phyloP scores from a whole-genome alignment of 164 flowering plant species.

The Warburgia ugandensis region DNA sequence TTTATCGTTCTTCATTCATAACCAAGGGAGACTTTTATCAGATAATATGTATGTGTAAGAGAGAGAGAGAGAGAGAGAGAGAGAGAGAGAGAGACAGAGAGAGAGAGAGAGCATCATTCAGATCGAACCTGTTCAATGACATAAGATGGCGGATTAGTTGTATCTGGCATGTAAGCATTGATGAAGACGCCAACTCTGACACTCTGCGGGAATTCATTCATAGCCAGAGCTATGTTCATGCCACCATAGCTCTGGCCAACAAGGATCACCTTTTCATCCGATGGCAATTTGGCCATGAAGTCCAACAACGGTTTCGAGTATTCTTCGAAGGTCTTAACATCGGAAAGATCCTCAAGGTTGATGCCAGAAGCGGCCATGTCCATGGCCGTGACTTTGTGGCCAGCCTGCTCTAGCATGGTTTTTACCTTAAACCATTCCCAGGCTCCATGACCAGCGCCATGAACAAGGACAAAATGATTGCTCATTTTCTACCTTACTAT shows the following conservation, averaged over 20 bases:
- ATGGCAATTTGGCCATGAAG: slow-evolving; percentile 20
- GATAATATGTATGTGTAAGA: no score
- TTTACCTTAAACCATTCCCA: slow-evolving; percentile 58
- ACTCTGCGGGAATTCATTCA: slow-evolving; percentile 32
- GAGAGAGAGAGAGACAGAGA: no score
- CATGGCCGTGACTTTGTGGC: slow-evolving; percentile 35
- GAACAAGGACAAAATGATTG: slow-evolving; percentile 23
- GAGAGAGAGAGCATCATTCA: no score
- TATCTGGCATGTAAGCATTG: slow-evolving; percentile 34
- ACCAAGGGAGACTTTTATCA: no score
- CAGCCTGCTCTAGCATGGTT: slow-evolving; percentile 27
- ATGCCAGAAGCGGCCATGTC: slow-evolving; percentile 41
- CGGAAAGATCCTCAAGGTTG: slow-evolving; percentile 8
- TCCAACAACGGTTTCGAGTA: slow-evolving; percentile 36
- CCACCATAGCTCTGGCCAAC: slow-evolving; percentile 47
- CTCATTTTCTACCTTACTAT: background rate
- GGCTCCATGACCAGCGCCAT: slow-evolving; percentile 52
- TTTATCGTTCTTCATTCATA: no score
- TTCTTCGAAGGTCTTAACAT: slow-evolving; percentile 14
- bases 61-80: no score
- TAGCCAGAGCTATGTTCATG: slow-evolving; percentile 21
- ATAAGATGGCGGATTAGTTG: slow-evolving; percentile 14
- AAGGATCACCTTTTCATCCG: slow-evolving; percentile 25
- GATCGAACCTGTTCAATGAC: slow-evolving; percentile 21
- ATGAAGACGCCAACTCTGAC: slow-evolving; percentile 29